Evolutionary conservation across 1,284 basidiomycete genomes (phyloP), one percentile per base, ranked within the genome.

Genomic region (Agroathelia rolfsii): DNA sequence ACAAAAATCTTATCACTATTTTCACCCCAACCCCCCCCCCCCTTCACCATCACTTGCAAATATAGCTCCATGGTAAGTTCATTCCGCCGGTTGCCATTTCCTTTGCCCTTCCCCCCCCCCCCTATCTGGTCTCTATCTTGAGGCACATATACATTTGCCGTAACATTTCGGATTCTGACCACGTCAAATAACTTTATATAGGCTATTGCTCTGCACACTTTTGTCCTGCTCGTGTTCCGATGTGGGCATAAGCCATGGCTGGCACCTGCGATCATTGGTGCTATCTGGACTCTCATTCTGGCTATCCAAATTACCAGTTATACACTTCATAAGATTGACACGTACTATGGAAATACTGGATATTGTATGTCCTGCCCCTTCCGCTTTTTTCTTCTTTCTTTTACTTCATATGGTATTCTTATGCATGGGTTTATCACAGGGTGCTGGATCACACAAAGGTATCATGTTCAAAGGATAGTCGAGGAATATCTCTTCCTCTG

Each of bases 401-500:
- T 32, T 6, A 22, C 4, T n/a, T 18, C 30, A 22, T 28, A n/a
- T 21, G 22, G 30, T 9, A 28, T 30, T 16, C 21, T 8, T 22
- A 22, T 19, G 20, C 24, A 24, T 16, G 16, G 13, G n/a, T 16
- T 33, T 11, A 31, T 30, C 10, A 5, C 39, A 70, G 67, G 68
- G 67, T 71, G 68, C 37, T 70, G 68, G 68, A 69, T 71, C 28
- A 44, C 52, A 2, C 30, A 43, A 3, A 39, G 47, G 2, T 68
- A 51, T 41, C 41, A 41, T 4, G 46, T 48, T 3, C 58, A 71
- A 39, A 58, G 60, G 21, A 63, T 70, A 13, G 58, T 56, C 5
- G 51, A 69, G 6, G 69, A 71, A 42, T 72, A 70, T 36, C 36
- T 68, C n/a, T 72, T 66, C 66, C 52, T 71, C 38, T 73, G 67